Evolutionary conservation across 768 basidiomycete genomes (phyloP), one percentile per base, ranked within the genome.

Genomic region (Pleurotus djamor): DNA sequence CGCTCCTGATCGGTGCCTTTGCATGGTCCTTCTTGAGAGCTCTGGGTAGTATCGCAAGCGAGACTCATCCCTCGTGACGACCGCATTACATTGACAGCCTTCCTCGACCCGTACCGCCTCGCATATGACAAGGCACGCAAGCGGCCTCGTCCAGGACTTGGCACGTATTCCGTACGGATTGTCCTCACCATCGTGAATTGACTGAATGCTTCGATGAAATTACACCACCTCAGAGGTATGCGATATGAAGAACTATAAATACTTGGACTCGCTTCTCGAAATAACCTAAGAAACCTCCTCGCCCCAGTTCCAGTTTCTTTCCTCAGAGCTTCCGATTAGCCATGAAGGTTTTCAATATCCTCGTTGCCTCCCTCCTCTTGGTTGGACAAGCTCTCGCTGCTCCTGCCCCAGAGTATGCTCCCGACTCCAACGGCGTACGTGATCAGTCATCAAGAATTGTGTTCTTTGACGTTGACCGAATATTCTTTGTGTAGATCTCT

Each of bases 291-390:
- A 44, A 44, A 16, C n/a, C 54, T 37, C 12, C 5, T 32, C 28
- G 14, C 41, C 21, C 16, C 16, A 12, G 1, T 4, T 5, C 37
- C 41, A 56, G 54, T 37, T 12, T 43, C 37, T 55, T 32, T 48
- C 47, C 35, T 8, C 17, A 41, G 13, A 32, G 14, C 8, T 56
- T 56, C 21, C 37, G 21, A 28, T 8, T 17, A 32, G 38, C 41
- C 17, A 56, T 56, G 54, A 56, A 56, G 54, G 54, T 56, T 41
- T 56, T 56, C 54, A 56, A 56, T 41, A 28, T 56, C 21, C 36
- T 56, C 54, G 14, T 56, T 14, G 17, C 54, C 1, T 56, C 54
- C 54, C 37, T 56, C 54, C 35, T 56, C 21, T 33, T 56, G 54
- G 41, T 56, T 9, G 54, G 54, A 5, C 54, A 56, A 44, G 54